A percentile compares a stretch with the other conserved stretches of the same genome.
These are phyloP conservation scores for Bretziella fagacearum DNA, from an alignment of 2,329 filamentous ascomycete genomes.

Conservation along the genomic window DNA sequence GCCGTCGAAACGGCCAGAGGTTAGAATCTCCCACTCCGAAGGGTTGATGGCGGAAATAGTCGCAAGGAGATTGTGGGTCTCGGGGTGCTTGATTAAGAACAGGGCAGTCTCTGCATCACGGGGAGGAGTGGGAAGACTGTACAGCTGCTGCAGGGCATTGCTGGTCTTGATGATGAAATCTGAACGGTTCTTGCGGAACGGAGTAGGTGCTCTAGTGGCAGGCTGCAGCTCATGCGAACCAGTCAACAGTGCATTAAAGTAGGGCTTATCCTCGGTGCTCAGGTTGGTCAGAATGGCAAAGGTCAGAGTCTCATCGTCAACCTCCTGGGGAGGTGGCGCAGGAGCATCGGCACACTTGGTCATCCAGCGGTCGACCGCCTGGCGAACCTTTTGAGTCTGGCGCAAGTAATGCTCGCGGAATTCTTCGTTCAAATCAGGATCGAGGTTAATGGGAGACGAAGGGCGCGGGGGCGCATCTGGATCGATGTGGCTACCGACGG, in stretches of 20 bases:
- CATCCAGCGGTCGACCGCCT: conserved; percentile 84
- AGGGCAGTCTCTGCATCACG: conserved; percentile 75
- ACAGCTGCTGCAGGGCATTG: conserved; percentile 67
- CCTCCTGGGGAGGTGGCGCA: conserved; percentile 63
- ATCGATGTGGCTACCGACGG: conserved; percentile 39
- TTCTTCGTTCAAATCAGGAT: conserved; percentile 86
- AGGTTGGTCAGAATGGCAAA: conserved; percentile 90
- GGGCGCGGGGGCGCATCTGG: conserved; percentile 43
- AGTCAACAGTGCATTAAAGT: conserved; percentile 65
- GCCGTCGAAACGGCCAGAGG: conserved; percentile 84
- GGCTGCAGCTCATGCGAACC: conserved; percentile 40
- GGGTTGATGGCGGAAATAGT: conserved; percentile 76
- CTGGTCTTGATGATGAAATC: conserved; percentile 61
- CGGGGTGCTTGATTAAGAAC: conserved; percentile 67
- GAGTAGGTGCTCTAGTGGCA: conserved; percentile 49
- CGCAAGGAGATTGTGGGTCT: conserved; percentile 69
- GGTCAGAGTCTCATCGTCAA: conserved; percentile 83
- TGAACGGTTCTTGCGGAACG: conserved; percentile 46
- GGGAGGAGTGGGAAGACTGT: conserved; percentile 54
- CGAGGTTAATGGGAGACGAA: conserved; percentile 53
- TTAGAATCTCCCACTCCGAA: conserved; percentile 93
- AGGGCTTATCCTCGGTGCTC: conserved; percentile 53
- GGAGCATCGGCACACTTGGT: conserved; percentile 58
- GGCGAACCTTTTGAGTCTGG: conserved; percentile 81
- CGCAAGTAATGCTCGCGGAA: conserved; percentile 83